A percentile compares a stretch with the other conserved stretches of the same genome.
Evolutionary conservation across 2,329 filamentous ascomycete genomes (phyloP).

Genomic region (Aureobasidium sp.): DNA sequence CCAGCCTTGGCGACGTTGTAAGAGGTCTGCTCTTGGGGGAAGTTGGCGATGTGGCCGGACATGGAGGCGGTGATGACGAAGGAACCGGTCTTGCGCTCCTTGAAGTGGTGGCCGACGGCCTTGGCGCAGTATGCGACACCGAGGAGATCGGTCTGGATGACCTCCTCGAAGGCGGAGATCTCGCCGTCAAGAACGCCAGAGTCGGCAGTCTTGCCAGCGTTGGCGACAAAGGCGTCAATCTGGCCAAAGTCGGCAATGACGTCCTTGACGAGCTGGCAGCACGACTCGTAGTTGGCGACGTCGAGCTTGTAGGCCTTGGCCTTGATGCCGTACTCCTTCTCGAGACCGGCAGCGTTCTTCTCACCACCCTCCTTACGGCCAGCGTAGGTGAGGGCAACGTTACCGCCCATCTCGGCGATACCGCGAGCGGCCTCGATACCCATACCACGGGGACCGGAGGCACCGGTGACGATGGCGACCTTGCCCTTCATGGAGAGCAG

Average conservation of each 20-base stretch:
- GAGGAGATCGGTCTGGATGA: slow-evolving; percentile 80
- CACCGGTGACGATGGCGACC: slow-evolving; percentile 44
- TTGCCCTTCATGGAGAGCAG: slow-evolving; percentile 46
- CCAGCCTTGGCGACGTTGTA: slow-evolving; percentile 60
- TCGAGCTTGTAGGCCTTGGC: slow-evolving; percentile 59
- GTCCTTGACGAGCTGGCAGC: slow-evolving; percentile 48
- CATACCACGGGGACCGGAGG: slow-evolving; percentile 56
- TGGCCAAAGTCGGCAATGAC: slow-evolving; percentile 62
- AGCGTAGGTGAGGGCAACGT: slow-evolving; percentile 59
- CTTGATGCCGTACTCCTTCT: slow-evolving; percentile 53
- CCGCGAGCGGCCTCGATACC: slow-evolving; percentile 58
- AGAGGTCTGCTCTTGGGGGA: slow-evolving; percentile 58
- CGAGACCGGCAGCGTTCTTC: slow-evolving; percentile 56
- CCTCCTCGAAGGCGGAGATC: slow-evolving; percentile 63
- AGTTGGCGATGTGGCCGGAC: slow-evolving; percentile 79
- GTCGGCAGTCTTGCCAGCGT: slow-evolving; percentile 62
- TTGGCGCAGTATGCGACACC: slow-evolving; percentile 79
- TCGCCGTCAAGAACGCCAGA: slow-evolving; percentile 59
- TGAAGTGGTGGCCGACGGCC: slow-evolving; percentile 74
- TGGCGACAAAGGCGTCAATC: slow-evolving; percentile 59
- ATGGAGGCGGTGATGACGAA: slow-evolving; percentile 63
- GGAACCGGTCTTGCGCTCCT: slow-evolving; percentile 53
- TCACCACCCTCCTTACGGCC: slow-evolving; percentile 53
- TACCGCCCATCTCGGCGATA: slow-evolving; percentile 55
- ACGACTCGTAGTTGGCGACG: slow-evolving; percentile 48